A percentile compares a stretch with the other conserved stretches of the same genome.
These are phyloP conservation scores for Grigorovia jiainica DNA, from an alignment of 805 yeast genomes.

Conservation along the genomic window DNA sequence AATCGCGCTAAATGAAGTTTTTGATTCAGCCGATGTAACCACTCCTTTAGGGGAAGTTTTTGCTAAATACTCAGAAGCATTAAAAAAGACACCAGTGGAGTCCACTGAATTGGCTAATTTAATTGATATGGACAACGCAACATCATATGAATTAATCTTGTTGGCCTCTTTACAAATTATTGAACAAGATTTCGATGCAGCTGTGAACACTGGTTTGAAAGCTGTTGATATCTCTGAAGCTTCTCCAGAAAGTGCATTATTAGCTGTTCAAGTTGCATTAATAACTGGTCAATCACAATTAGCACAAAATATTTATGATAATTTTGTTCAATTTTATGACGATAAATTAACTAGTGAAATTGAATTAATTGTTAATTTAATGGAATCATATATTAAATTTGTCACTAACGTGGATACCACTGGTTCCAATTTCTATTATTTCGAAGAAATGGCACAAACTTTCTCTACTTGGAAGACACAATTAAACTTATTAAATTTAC, in stretches of 20 bases:
- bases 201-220: constrained; percentile 33
- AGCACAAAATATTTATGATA: constrained; percentile 38
- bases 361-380: constrained; percentile 63
- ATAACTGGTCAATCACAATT: constrained; percentile 34
- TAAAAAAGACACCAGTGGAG: constrained; percentile 13
- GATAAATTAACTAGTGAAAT: constrained; percentile 43
- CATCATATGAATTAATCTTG: constrained; percentile 17
- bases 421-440: constrained; percentile 46
- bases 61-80: constrained; percentile 19
- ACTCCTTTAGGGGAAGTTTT: constrained; percentile 23
- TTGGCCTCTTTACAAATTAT: constrained; percentile 24
- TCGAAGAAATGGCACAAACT: constrained; percentile 66
- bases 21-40: constrained; percentile 9
- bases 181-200: constrained; percentile 23
- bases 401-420: constrained; percentile 32
- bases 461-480: constrained; percentile 43
- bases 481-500: constrained; percentile 59
- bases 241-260: constrained; percentile 31
- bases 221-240: constrained; percentile 36
- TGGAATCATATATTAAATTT: constrained; percentile 63
- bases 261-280: constrained; percentile 34
- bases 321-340: constrained; percentile 36
- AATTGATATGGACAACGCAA: constrained; percentile 7
- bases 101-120: constrained; percentile 3
- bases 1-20: constrained; percentile 21